Evolutionary conservation across 148 eudicot genomes (phyloP), one percentile per base, ranked within the genome.

Genomic region (Rhododendron ovatum): DNA sequence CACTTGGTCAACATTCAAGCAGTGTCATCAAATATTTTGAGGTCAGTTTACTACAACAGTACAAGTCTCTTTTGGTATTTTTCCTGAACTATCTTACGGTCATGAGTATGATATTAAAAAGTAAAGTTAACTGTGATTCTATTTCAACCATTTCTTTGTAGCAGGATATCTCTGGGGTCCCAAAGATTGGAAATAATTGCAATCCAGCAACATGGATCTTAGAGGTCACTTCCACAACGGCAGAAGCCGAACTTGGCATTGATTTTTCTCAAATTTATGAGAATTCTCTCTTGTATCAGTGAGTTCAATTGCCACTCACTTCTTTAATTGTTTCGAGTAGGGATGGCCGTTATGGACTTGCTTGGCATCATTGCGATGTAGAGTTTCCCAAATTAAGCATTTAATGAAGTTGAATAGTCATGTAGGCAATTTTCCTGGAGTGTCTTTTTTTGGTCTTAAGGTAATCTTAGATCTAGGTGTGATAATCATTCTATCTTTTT

Each of bases 181-280:
- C 93, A 59, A 93, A 89, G 89, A 94, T 94, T 55, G 90, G 41
- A 91, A 86, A 89, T 86, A 92, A 93, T 41, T 92, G 91, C 88
- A 96, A 96, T 86, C 99, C 98, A 75, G 96, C 99, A 24, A 94
- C 99, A 77, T 96, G 99, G 99, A 93, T 93, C 93, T 82, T 94
- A 78, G 98, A 96, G 84, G 93, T 96, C 89, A 94, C 95, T 85
- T 95, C 97, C 43, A 75, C 92, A 81, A 94, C 93, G 30, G 59
- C 93, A 86, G 99, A 96, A 93, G 87, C 88, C 59, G 91, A 91
- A 73, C 89, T 94, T 82, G 93, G 92, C 26, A 75, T 91, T 84
- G 97, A 95, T 87, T 94, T 96, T 84, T 91, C 93, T 12, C 83
- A 93, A 86, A 80, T 89, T 82, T 96, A 94, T 82, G 82, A 48